Evolutionary conservation across 352 stramenopile genomes (phyloP), one percentile per base, ranked within the genome.

Genomic region (Elongisporangium senticosum): DNA sequence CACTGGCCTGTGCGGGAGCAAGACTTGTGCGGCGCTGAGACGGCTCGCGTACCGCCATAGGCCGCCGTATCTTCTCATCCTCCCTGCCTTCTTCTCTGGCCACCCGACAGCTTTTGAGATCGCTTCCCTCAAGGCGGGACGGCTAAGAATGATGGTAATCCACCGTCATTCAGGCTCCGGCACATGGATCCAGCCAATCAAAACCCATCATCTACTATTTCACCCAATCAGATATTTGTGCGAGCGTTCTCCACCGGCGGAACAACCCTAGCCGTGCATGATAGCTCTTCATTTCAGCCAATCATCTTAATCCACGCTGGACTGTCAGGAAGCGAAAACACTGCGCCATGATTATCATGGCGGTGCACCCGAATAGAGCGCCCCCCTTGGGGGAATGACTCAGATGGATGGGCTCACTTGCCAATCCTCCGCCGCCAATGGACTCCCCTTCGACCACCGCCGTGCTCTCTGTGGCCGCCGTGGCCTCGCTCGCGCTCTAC

Each of bases 401-500:
- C 33, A 43, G 33, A 43, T 43, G 33, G 26, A 54, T 61, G 59
- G 23, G 8, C 21, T 48, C 19, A 54, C 7, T 43, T 56, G 14
- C 56, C 48, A 39, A 62, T 59, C 48, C 48, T 37, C 50, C 28
- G 15, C 21, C n/a, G 8, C 49, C n/a, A 26, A 74, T 67, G 49
- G 69, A 64, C 49, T 58, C 59, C 5, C 58, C 57, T 19, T 70
- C 67, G 15, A 60, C 62, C n/a, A 63, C 63, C 20, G 61, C 71
- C 4, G 43, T 72, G 3, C 51, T 75, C 24, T 74, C 72, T 23
- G 63, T 62, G 37, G 71, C 59, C 21, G 55, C 71, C n/a, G 74
- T 62, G 28, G 61, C 80, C 3, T 64, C 62, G 37, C 57, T 75
- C 22, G 69, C 69, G 8, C 57, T 77, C 22, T 83, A 77, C 59